A percentile compares a stretch with the other conserved stretches of the same genome.
phyloP scores from a whole-genome alignment of 352 stramenopile genomes.

The Pythium volutum region DNA sequence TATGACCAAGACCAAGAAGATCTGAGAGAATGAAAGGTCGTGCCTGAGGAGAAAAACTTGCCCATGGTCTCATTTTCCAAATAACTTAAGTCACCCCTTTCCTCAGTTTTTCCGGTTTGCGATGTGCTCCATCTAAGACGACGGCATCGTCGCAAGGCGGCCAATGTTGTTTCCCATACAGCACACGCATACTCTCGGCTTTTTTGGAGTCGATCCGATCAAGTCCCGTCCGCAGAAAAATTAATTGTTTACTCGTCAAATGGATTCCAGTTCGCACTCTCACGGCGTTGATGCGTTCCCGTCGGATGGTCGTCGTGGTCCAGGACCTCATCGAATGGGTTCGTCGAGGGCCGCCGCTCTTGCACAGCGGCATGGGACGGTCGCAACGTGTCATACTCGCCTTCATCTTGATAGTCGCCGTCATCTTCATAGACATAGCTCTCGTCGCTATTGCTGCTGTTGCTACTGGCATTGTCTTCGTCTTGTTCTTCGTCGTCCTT shows the following conservation, averaged over 20 bases:
- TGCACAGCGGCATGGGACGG: neutral
- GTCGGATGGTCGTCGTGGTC: neutral
- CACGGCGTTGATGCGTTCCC: conserved; percentile 3
- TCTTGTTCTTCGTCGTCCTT: conserved; percentile 30
- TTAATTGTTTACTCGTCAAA: conserved; percentile 11
- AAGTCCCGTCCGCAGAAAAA: neutral
- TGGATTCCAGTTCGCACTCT: conserved; percentile 23
- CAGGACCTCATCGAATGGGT: conserved; percentile 18
- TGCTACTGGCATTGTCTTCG: neutral
- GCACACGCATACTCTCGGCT: conserved; percentile 2
- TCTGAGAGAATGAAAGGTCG: neutral
- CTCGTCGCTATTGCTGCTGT: neutral
- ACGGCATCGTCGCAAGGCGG: too few species aligned
- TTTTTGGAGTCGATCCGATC: neutral
- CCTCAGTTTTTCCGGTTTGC: neutral
- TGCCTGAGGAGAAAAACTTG: conserved; percentile 6
- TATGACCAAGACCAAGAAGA: conserved; percentile 5
- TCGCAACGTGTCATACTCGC: conserved; percentile 15
- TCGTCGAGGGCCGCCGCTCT: conserved; percentile 20
- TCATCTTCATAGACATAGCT: neutral
- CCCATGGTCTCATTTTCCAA: conserved; percentile 14
- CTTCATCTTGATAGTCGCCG: conserved; percentile 9
- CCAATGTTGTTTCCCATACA: conserved; percentile 7
- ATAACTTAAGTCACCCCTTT: conserved; percentile 15
- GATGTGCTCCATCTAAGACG: too few species aligned